These are phyloP conservation scores for Termitomyces eurrhizus DNA, from an alignment of 768 basidiomycete genomes.

Conservation along the genomic window DNA sequence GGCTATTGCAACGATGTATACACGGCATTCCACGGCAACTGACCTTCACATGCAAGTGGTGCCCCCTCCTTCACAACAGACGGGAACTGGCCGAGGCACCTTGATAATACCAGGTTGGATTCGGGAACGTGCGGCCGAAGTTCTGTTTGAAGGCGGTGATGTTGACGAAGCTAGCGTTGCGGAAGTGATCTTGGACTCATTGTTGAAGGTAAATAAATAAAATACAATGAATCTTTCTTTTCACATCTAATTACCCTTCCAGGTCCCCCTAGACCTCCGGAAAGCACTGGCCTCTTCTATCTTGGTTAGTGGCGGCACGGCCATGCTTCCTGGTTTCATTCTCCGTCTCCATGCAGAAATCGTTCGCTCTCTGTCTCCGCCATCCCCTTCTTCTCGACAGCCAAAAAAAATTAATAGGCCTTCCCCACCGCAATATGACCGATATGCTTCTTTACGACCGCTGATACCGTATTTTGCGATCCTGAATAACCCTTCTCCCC, in stretches of 20 bases:
- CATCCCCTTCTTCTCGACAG: conserved; percentile 26
- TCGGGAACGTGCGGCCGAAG: conserved; percentile 85
- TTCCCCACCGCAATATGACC: conserved; percentile 58
- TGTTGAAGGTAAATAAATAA: conserved; percentile 60
- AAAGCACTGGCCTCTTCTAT: conserved; percentile 81
- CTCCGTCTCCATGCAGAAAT: conserved; percentile 82
- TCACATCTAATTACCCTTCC: conserved; percentile 3
- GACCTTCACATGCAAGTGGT: conserved; percentile 66
- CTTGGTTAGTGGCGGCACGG: conserved; percentile 83
- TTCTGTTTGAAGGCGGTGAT: conserved; percentile 87
- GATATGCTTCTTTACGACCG: conserved; percentile 68
- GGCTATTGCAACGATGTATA: conserved; percentile 66
- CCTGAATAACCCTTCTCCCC: conserved; percentile 77
- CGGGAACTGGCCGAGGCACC: conserved; percentile 72
- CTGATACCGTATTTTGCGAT: conserved; percentile 74
- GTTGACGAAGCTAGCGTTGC: conserved; percentile 84
- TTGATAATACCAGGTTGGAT: conserved; percentile 94
- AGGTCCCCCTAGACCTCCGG: conserved; percentile 91
- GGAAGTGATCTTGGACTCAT: conserved; percentile 71
- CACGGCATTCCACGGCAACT: conserved; percentile 72
- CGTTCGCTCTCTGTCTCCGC: conserved; percentile 51
- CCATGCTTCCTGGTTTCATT: conserved; percentile 91
- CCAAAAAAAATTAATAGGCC: conserved; percentile 34
- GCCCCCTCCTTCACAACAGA: conserved; percentile 63
- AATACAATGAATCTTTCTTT: not conserved